phyloP scores from a whole-genome alignment of 2,329 filamentous ascomycete species.

The Exophiala lecanii-corni region DNA sequence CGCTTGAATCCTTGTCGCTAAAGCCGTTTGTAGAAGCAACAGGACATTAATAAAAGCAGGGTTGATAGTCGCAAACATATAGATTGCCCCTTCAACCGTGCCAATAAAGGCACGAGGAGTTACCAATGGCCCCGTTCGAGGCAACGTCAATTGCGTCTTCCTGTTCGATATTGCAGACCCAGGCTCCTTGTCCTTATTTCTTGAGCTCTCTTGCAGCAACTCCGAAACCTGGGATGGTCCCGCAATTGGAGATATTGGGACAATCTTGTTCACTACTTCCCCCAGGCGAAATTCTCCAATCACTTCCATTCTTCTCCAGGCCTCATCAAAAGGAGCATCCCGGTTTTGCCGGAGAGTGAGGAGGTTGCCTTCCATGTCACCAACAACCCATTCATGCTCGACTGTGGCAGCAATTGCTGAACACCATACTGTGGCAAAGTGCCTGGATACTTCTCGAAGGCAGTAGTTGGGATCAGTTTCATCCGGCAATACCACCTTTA shows the following conservation, averaged over 20 bases:
- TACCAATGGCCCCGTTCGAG: slow-evolving; percentile 55
- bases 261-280: slow-evolving; percentile 89
- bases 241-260: slow-evolving; percentile 63
- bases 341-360: slow-evolving; percentile 62
- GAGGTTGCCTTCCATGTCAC: slow-evolving; percentile 84
- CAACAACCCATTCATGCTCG: slow-evolving; percentile 71
- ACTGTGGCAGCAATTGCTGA: slow-evolving; percentile 72
- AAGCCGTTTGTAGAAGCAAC: slow-evolving; percentile 69
- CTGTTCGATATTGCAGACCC: too few species aligned
- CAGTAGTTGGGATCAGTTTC: slow-evolving; percentile 11
- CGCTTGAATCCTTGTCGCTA: slow-evolving; percentile 62
- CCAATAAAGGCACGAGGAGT: slow-evolving; percentile 80
- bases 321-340: slow-evolving; percentile 67
- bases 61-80: slow-evolving; percentile 74
- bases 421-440: slow-evolving; percentile 76
- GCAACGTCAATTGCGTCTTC: too few species aligned
- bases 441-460: slow-evolving; percentile 70
- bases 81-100: slow-evolving; percentile 88
- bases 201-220: background rate
- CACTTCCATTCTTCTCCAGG: slow-evolving; percentile 65
- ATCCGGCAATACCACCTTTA: slow-evolving; percentile 57
- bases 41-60: slow-evolving; percentile 70
- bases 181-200: slow-evolving; percentile 1
- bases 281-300: slow-evolving; percentile 80
- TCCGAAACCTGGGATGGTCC: slow-evolving; percentile 3